Conservation (phyloP, 129 eudicot genomes). For the Sambucus nigra region DNA sequence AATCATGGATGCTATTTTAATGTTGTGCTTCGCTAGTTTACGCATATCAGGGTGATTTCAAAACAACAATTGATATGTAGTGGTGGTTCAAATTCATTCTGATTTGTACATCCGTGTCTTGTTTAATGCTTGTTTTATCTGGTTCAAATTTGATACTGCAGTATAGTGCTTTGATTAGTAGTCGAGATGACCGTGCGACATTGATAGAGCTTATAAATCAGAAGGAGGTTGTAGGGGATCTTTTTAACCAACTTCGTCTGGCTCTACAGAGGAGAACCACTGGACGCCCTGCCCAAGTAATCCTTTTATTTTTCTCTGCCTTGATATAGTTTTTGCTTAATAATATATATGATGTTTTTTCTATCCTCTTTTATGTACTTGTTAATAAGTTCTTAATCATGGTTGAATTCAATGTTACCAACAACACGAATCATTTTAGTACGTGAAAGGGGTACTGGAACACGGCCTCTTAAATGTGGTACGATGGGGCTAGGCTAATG, state of each 20-base stretch:
- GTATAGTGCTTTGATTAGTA: conserved; percentile 77
- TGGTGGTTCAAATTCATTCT: background rate
- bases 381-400: background rate
- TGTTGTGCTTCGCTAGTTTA: too few relatives aligned
- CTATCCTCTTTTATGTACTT: background rate
- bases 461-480: too few relatives aligned
- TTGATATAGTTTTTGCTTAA: background rate
- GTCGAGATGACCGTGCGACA: conserved; percentile 60
- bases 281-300: conserved; percentile 96
- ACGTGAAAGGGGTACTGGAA: too few relatives aligned
- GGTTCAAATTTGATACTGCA: conserved; percentile 32
- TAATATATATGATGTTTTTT: conserved; percentile 1
- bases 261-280: conserved; percentile 77
- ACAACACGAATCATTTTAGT: too few relatives aligned
- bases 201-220: conserved; percentile 80
- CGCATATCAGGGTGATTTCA: background rate
- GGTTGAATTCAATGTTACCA: background rate
- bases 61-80: background rate
- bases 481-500: too few relatives aligned
- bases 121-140: conserved; percentile 5
- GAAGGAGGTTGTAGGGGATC: conserved; percentile 88
- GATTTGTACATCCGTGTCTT: background rate
- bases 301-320: conserved; percentile 6
- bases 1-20: background rate
- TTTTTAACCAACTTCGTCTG: conserved; percentile 92